Evolutionary conservation across 208 protist species (phyloP), one percentile per base, ranked within the genome.

Genomic region (Wallacemonas collosoma): DNA sequence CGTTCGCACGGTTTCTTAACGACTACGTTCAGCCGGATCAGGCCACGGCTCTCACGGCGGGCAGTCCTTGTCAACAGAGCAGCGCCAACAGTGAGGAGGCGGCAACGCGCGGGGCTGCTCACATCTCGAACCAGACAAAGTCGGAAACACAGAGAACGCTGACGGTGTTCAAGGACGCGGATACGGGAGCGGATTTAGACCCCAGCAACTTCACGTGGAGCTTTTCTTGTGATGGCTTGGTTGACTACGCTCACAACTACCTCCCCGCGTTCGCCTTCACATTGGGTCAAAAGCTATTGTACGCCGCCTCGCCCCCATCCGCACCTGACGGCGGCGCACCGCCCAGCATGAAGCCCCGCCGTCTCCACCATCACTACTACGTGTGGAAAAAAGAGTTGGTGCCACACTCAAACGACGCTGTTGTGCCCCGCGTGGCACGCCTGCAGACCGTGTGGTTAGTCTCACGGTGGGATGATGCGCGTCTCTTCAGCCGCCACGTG

Each of bases 191-290:
- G 26, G 38, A 12, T 41, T 35, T 87, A 2, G 57, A 69, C 14
- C 41, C 65, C 12, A 3, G 14, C 12, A 3, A 51, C 68, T 62
- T 79, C 67, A 39, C 55, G 12, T 50, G 44, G n/a, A 38, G 68
- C 73, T 61, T 41, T 3, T 51, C 53, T 5, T 17, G 43, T 2
- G 63, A 15, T 11, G 11, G 72, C 6, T 45, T 76, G 44, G 35
- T 11, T 6, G 76, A 81, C 67, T 80, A 82, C 56, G 73, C 69
- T n/a, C 60, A n/a, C 17, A 48, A 40, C 12, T 26, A 55, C 60
- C 67, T 95, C 12, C 86, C 90, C 1, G 84, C 90, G 9, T 87
- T 87, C 68, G 75, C 73, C 63, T 72, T 95, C 55, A 95, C 90
- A 2, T 61, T 93, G n/a, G 90, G 90, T 2, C 90, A 95, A 75